Conservation (phyloP, 495 filamentous ascomycete species). For the Pseudoneurospora amorphoporcata region DNA sequence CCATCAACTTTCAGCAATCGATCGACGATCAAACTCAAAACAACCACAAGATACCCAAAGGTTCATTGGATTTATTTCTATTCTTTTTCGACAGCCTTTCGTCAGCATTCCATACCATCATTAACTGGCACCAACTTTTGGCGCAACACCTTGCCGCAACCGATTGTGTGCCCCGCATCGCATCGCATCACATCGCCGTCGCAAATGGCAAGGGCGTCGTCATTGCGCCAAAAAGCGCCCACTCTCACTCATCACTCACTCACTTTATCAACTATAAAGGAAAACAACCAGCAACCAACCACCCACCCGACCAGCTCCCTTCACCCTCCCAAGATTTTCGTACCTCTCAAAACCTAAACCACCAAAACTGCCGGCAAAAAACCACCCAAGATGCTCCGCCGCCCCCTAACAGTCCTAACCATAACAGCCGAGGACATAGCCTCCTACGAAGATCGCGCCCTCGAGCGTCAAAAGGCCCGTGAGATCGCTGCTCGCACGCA, state of each 20-base stretch:
- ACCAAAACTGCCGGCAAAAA: constrained; percentile 4
- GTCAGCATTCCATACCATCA: not conserved
- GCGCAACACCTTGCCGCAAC: not conserved
- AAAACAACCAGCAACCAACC: not conserved
- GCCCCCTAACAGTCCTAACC: constrained; percentile 65
- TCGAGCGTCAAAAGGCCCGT: constrained; percentile 15
- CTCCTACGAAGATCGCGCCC: constrained; percentile 57
- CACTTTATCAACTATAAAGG: not conserved
- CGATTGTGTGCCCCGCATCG: not conserved
- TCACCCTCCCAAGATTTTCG: not conserved
- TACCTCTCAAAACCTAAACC: not conserved
- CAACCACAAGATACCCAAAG: not conserved
- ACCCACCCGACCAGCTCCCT: not conserved
- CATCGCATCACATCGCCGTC: not conserved
- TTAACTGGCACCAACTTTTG: not conserved
- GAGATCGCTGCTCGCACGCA: constrained; percentile 11
- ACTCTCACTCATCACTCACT: not conserved
- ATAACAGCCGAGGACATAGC: constrained; percentile 71
- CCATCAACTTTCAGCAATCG: not conserved
- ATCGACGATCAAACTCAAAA: not conserved
- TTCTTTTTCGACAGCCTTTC: not conserved
- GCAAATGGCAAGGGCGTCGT: not conserved
- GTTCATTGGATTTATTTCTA: not conserved
- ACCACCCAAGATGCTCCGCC: constrained; percentile 60
- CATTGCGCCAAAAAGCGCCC: not conserved